A percentile compares a stretch with the other conserved stretches of the same genome.
These are phyloP conservation scores for Bryoerythrophyllum caledonicum DNA, from an alignment of 225 moss, liverwort and hornwort species.

Conservation along the genomic window DNA sequence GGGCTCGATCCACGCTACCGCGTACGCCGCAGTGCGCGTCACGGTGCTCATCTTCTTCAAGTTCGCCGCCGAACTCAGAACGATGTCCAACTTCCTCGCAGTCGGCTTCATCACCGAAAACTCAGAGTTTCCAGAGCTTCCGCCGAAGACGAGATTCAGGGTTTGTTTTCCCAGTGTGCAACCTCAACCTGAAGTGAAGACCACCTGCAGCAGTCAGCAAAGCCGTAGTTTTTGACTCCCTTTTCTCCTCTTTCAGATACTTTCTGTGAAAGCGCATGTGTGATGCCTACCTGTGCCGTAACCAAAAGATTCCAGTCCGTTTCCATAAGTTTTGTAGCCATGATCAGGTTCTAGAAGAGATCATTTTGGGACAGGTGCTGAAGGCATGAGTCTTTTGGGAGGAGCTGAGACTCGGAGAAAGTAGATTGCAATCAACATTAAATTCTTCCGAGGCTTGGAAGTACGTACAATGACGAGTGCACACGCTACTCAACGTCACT, in stretches of 20 bases:
- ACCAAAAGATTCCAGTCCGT: background rate
- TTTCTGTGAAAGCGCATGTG: slow-evolving; percentile 4
- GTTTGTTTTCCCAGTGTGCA: no score
- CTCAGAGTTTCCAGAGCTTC: background rate
- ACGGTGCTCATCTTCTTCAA: slow-evolving; percentile 44
- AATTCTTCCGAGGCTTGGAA: background rate
- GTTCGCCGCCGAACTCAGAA: slow-evolving; percentile 38
- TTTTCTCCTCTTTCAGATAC: background rate
- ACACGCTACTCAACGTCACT: background rate
- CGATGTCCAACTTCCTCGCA: slow-evolving; percentile 48
- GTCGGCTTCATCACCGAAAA: background rate
- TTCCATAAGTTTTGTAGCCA: background rate
- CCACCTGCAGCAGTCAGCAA: background rate
- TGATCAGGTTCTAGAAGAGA: background rate
- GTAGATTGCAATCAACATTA: background rate
- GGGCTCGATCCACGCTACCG: slow-evolving; percentile 56
- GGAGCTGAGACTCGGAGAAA: no score
- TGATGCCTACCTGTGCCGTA: background rate
- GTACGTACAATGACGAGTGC: no score
- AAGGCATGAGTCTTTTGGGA: background rate
- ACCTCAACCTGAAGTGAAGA: background rate
- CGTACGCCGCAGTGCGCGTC: slow-evolving; percentile 44
- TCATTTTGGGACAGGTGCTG: background rate
- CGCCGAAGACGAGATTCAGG: background rate
- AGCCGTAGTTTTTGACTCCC: slow-evolving; percentile 3